Percentiles rank a stretch among this genome's conserved stretches.
These are phyloP conservation scores for Syncephalastrum monosporum DNA, from an alignment of 371 early-diverging fungal genomes.

Conservation along the genomic window DNA sequence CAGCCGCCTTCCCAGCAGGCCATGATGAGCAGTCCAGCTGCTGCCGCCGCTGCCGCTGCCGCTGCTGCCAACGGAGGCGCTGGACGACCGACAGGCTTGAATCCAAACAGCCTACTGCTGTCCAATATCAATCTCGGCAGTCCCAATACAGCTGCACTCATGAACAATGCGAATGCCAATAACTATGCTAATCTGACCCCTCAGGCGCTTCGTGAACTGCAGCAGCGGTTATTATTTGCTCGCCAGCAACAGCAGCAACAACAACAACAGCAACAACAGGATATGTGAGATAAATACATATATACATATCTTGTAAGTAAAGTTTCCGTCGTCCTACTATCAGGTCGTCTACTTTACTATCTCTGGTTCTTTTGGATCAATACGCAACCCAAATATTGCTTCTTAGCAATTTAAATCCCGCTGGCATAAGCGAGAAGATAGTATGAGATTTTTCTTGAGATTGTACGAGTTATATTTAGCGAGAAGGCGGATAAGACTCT, in stretches of 20 bases:
- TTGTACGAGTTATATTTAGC: too few species aligned
- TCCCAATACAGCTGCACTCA: slow-evolving; percentile 8
- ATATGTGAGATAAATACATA: slow-evolving; percentile 1
- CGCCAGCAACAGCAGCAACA: slow-evolving; percentile 47
- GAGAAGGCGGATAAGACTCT: too few species aligned
- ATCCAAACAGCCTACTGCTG: slow-evolving; percentile 38
- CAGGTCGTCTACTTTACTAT: too few species aligned
- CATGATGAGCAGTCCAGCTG: slow-evolving; percentile 6
- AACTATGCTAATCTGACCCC: slow-evolving; percentile 26
- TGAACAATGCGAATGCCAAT: slow-evolving; percentile 8
- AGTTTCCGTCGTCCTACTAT: too few species aligned
- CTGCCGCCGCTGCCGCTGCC: background rate
- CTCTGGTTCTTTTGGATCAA: too few species aligned
- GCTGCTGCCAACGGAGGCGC: background rate
- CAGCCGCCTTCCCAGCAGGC: slow-evolving; percentile 3
- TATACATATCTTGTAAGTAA: too few species aligned
- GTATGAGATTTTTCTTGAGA: too few species aligned
- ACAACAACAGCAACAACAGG: slow-evolving; percentile 35
- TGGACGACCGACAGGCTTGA: slow-evolving; percentile 28
- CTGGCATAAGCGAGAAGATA: too few species aligned
- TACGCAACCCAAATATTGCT: too few species aligned
- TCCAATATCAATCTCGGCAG: slow-evolving; percentile 42
- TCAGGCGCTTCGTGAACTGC: slow-evolving; percentile 32
- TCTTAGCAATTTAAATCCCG: too few species aligned
- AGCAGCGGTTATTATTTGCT: slow-evolving; percentile 28